Conservation (phyloP, 306 rosid species). For the peach (Prunus persica) region DNA sequence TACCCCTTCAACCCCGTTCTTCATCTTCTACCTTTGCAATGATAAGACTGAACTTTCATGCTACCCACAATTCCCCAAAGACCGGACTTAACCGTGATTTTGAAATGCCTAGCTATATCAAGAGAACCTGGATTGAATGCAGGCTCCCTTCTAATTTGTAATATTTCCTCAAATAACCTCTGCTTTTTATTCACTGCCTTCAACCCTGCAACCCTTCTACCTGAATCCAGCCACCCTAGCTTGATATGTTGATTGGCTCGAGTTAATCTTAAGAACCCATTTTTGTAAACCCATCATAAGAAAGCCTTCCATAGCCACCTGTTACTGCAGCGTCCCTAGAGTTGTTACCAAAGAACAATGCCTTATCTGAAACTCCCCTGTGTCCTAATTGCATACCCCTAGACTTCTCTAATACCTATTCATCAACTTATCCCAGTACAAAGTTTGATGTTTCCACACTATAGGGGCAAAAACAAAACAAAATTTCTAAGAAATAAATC, state of each 20-base stretch:
- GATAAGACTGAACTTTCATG: background rate
- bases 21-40: background rate
- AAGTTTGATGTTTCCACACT: background rate
- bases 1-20: background rate
- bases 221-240: slow-evolving; percentile 1
- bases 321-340: background rate
- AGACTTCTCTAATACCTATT: background rate
- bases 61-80: background rate
- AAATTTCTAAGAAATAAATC: background rate
- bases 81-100: background rate
- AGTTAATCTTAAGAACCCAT: background rate
- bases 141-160: background rate
- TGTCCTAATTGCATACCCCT: background rate
- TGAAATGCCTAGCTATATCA: background rate
- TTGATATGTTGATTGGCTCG: background rate
- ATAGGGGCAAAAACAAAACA: background rate
- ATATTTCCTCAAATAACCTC: background rate
- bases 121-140: background rate
- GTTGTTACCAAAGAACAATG: background rate
- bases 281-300: background rate
- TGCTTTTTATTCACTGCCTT: background rate
- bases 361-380: background rate
- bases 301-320: background rate
- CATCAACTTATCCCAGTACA: background rate
- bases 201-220: background rate